phyloP scores from a whole-genome alignment of 768 basidiomycete species.

The Jaapia argillacea region DNA sequence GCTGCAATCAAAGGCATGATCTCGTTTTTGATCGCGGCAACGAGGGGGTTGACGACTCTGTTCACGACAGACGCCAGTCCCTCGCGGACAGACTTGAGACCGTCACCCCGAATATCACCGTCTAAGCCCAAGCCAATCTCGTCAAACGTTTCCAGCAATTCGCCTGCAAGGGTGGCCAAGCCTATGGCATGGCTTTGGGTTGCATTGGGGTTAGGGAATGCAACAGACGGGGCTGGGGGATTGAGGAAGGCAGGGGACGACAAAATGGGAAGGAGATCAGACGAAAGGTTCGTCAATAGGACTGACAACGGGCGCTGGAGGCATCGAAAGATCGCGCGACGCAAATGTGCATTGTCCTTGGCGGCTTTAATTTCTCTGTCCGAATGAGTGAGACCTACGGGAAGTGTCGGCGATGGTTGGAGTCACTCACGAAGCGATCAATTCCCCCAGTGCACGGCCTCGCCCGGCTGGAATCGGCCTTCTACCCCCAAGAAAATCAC shows the following conservation, averaged over 20 bases:
- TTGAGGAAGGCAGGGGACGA: conserved; percentile 53
- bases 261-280: conserved; percentile 54
- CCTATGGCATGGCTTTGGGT: conserved; percentile 66
- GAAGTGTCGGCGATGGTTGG: conserved; percentile 3
- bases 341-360: conserved; percentile 51
- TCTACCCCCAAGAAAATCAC: conserved; percentile 53
- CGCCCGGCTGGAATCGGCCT: conserved; percentile 68
- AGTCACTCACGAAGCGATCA: conserved; percentile 65
- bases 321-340: conserved; percentile 60
- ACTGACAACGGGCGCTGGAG: conserved; percentile 74
- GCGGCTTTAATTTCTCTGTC: conserved; percentile 60
- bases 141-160: conserved; percentile 64
- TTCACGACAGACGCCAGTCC: conserved; percentile 59
- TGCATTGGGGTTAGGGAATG: conserved; percentile 44
- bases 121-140: conserved; percentile 53
- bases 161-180: conserved; percentile 60
- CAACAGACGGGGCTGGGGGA: conserved; percentile 38
- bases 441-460: conserved; percentile 51
- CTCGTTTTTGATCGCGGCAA: conserved; percentile 50
- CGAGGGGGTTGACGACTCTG: conserved; percentile 56
- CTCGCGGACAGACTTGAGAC: conserved; percentile 58
- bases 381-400: conserved; percentile 4
- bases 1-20: conserved; percentile 52
- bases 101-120: conserved; percentile 52
- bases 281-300: conserved; percentile 57